Percentiles rank a stretch among this genome's conserved stretches.
These are phyloP conservation scores for Pseudogymnoascus sp. DNA, from an alignment of 2,329 filamentous ascomycete genomes.

Conservation along the genomic window DNA sequence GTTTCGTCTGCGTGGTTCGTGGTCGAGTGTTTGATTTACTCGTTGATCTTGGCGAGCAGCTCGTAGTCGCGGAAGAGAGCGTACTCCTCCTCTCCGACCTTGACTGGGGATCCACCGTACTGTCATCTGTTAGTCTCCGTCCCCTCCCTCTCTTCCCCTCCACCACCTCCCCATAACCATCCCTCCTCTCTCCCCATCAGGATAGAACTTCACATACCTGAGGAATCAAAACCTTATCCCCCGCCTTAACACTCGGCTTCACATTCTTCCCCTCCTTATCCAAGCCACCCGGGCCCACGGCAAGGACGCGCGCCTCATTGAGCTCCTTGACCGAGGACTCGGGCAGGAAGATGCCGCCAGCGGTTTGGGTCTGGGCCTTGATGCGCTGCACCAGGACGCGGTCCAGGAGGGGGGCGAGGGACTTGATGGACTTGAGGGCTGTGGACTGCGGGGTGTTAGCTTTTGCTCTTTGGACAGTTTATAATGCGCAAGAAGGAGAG, in stretches of 20 bases:
- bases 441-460: slow-evolving; percentile 42
- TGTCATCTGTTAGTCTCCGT: slow-evolving; percentile 35
- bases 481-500: background rate
- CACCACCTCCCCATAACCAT: background rate
- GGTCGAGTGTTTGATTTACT: slow-evolving; percentile 52
- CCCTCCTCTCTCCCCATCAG: slow-evolving; percentile 6
- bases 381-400: slow-evolving; percentile 96
- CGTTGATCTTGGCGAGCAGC: slow-evolving; percentile 99
- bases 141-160: slow-evolving; percentile 1
- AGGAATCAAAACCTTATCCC: slow-evolving; percentile 93
- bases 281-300: slow-evolving; percentile 81
- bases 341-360: slow-evolving; percentile 93
- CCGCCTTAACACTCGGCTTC: slow-evolving; percentile 71
- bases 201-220: too few species aligned
- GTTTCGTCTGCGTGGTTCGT: background rate
- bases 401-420: slow-evolving; percentile 91
- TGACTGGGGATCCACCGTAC: slow-evolving; percentile 91
- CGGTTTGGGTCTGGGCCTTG: slow-evolving; percentile 95
- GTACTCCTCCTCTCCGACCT: slow-evolving; percentile 96
- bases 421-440: slow-evolving; percentile 89
- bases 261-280: slow-evolving; percentile 87
- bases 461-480: background rate
- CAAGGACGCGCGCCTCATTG: slow-evolving; percentile 94
- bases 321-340: slow-evolving; percentile 96
- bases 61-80: slow-evolving; percentile 95